Evolutionary conservation across 148 eudicot species (phyloP), one percentile per base, ranked within the genome.

Genomic region (Camellia granthamiana): DNA sequence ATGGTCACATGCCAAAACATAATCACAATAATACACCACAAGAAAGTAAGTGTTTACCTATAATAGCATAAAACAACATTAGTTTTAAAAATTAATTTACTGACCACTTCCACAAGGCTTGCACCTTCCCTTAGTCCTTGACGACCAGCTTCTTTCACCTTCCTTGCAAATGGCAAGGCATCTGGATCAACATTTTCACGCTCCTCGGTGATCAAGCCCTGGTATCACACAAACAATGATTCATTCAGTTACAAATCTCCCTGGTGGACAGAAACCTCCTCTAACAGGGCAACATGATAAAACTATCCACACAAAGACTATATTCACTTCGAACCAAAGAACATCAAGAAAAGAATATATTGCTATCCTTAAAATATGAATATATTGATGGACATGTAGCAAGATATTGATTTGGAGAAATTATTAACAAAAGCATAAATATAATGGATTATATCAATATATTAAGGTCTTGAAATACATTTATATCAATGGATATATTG

Each of bases 71-170:
- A 63, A 21, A 21, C 46, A 30, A 21, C 52, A 30, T 63, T 64
- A 77, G 65, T 69, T 55, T 30, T 30, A 30, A 30, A 30, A 30
- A n/a, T 69, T 30, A 41, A 68, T 43, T 80, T 77, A 89, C 97
- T 79, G 38, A 95, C 99, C 97, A 95, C 99, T 69, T 95, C 97
- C 67, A 63, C 97, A 67, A 95, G 91, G 81, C 84, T 90, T 78
- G 99, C 90, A 71, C 99, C 99, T 93, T 95, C 99, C 66, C 70
- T 88, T 72, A 95, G 84, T 54, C 99, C 97, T 87, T 93, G 97
- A 63, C 99, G 97, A 68, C 83, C 91, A 68, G 80, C 80, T 88
- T 93, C 99, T 78, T 91, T 95, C 43, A 86, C 67, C 86, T 86
- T 90, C 83, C 99, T 90, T 30, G 97, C 99, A 93, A 95, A 95